A percentile compares a stretch with the other conserved stretches of the same genome.
Conservation (phyloP, 371 early-diverging fungal genomes). For the Mortierella sp. region DNA sequence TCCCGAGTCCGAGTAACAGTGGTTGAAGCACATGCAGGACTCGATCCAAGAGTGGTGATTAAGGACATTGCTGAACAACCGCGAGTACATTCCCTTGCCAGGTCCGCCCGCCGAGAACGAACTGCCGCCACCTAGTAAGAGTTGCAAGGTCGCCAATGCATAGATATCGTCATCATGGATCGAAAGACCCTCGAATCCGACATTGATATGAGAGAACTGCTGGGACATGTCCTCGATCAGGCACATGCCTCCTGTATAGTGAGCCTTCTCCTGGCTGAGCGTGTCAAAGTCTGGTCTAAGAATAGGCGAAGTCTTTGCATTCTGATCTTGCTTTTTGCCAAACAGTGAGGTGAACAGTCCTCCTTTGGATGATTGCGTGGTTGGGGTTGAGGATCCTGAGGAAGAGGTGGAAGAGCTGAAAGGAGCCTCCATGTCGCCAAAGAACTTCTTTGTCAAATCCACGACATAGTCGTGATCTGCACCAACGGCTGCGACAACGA, state of each 20-base stretch:
- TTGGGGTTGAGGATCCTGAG: slow-evolving; percentile 26
- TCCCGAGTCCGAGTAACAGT: slow-evolving; percentile 90
- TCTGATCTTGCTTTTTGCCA: slow-evolving; percentile 26
- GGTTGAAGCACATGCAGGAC: slow-evolving; percentile 90
- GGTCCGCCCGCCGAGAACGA: slow-evolving; percentile 98
- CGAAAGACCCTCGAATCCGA: slow-evolving; percentile 88
- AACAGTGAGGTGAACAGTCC: slow-evolving; percentile 41
- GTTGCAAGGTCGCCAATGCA: slow-evolving; percentile 89
- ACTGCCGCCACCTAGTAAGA: slow-evolving; percentile 95
- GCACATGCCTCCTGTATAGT: slow-evolving; percentile 87
- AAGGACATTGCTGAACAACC: slow-evolving; percentile 93
- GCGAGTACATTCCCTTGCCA: slow-evolving; percentile 98
- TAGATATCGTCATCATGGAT: slow-evolving; percentile 90
- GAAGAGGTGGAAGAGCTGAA: slow-evolving; percentile 3
- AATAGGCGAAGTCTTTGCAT: slow-evolving; percentile 4
- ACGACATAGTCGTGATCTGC: slow-evolving; percentile 86
- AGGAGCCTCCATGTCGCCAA: slow-evolving; percentile 63
- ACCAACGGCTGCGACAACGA: slow-evolving; percentile 92
- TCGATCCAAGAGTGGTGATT: slow-evolving; percentile 96
- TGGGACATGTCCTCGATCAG: slow-evolving; percentile 70
- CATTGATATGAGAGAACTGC: slow-evolving; percentile 86
- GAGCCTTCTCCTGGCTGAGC: slow-evolving; percentile 55
- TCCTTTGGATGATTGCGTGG: slow-evolving; percentile 14
- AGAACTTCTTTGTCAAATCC: slow-evolving; percentile 71
- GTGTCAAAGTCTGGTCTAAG: slow-evolving; percentile 19